Evolutionary conservation across 1,284 basidiomycete species (phyloP), one percentile per base, ranked within the genome.

Genomic region (Tilletia walkeri): DNA sequence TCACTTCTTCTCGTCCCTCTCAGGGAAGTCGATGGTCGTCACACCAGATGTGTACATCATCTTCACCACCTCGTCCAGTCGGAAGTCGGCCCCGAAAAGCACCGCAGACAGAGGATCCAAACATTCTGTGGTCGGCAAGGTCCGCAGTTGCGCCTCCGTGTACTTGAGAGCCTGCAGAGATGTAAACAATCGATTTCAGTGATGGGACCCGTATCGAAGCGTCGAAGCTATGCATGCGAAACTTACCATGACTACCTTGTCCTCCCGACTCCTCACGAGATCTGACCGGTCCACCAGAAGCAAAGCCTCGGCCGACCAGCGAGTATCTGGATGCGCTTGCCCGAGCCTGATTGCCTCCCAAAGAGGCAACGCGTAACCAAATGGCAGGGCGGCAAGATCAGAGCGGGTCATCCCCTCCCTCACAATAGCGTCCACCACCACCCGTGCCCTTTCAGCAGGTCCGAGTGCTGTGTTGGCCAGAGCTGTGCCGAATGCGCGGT

Each of bases 31-130:
- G 50, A 77, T 74, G 2, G 72, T 70, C 54, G 77, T 75, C 56
- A 74, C 12, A 10, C 70, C 41, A 20, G 72, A 70, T 5, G 81
- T 82, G 49, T 73, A 68, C 47, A 83, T 77, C 76, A 83, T 80
- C 34, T 76, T 72, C 12, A 73, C 75, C 3, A 81, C 82, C 16
- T 83, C 82, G 18, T 65, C 69, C n/a, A 83, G 75, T 18, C 82
- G 76, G 65, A 73, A 75, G 66, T 83, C 82, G 14, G 67, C 56
- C 39, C 66, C 70, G 68, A 83, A 83, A 1, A 82, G 72, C 66
- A 74, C 74, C 10, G 76, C 79, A 54, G 75, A 77, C 47, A 83
- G 59, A 14, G 59, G 59, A 63, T 63, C 59, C 18, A 63, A 18
- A 14, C 1, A 6, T 20, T 63, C 59, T 7, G 30, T 41, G 1